Base-by-base conservation (phyloP, 2,329 filamentous ascomycete species). In the Drechslerella coelobrocha region DNA sequence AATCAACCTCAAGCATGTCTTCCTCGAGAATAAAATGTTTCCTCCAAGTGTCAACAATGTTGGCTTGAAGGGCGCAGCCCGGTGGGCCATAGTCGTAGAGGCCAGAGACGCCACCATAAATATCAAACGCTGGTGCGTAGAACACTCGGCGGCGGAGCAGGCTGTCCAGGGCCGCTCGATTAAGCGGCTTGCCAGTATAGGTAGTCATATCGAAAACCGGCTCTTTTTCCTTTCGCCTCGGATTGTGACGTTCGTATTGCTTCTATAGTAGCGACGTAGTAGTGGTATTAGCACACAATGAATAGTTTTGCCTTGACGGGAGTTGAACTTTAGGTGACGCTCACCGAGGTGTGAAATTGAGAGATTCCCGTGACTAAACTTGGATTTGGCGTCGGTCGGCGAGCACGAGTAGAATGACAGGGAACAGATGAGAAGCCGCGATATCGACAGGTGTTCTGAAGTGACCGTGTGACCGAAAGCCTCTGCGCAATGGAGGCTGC, bases 1-100 rank as follows among this genome's bases (percentile, higher is more conserved):
- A 96, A 82, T 96, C 92, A 74, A 96, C 87, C 82, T 96, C 91
- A 75, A 96, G 86, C 91, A 96, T 96, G 78, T 96, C 90, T 82
- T 96, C 92, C 82, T 92, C 89, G 66, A 95, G 84, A 73, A 96
- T 87, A 78, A 96, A 96, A 82, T 96, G 92, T 80, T 95, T 95
- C 79, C 91, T 85, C 92, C 92, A 97, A 74, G 87, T 78, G 78
- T 95, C 91, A 78, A 96, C 83, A 75, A 97, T 89, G 81, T 94
- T 93, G 77, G 90, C 88, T 80, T 95, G 89, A 68, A 96, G 85
- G 52, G 90, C 86, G 80, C 89, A 92, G 74, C 92, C 91, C 29
- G 92, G 90, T 27, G 92, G 92, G 75, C 92, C 92, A 81, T 95
- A 96, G 81, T 97, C 92, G 82, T 91, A 97, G 66, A 96, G 88